These are phyloP conservation scores for Botrytis hyacinthi DNA, from an alignment of 2,329 filamentous ascomycete genomes.

Conservation along the genomic window DNA sequence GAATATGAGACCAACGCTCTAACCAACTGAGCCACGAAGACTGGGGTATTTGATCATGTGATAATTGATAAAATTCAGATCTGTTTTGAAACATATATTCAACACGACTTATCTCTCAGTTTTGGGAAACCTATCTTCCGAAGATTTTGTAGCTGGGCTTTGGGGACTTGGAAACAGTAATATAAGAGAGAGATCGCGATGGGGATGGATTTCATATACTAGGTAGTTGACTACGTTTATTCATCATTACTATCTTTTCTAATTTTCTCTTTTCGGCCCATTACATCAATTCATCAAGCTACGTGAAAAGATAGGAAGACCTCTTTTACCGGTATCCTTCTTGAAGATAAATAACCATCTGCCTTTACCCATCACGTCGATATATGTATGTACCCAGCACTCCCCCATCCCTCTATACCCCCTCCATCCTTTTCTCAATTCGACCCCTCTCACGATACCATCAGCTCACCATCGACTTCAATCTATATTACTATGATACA, in stretches of 20 bases:
- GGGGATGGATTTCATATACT: background rate
- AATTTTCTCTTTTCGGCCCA: background rate
- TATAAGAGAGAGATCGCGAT: background rate
- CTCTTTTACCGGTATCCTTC: background rate
- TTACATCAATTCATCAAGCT: background rate
- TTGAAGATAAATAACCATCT: background rate
- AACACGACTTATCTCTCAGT: fast-evolving
- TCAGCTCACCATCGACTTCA: too few relatives aligned
- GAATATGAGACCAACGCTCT: constrained; percentile 45
- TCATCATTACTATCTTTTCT: background rate
- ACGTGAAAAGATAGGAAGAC: background rate
- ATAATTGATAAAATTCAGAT: fast-evolving
- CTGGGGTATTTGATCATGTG: constrained; percentile 17
- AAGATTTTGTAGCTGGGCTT: too few relatives aligned
- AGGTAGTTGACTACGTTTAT: too few relatives aligned
- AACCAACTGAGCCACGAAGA: constrained; percentile 46
- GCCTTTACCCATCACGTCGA: background rate
- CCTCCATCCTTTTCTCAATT: background rate
- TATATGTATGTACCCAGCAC: too few relatives aligned
- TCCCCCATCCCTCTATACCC: background rate
- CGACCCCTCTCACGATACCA: background rate
- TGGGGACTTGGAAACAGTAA: too few relatives aligned
- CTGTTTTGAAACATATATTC: fast-evolving
- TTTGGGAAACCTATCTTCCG: too few relatives aligned
- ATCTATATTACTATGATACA: background rate